Conservation (phyloP, 2,329 filamentous ascomycete species). For the Trichoderma lentiforme region DNA sequence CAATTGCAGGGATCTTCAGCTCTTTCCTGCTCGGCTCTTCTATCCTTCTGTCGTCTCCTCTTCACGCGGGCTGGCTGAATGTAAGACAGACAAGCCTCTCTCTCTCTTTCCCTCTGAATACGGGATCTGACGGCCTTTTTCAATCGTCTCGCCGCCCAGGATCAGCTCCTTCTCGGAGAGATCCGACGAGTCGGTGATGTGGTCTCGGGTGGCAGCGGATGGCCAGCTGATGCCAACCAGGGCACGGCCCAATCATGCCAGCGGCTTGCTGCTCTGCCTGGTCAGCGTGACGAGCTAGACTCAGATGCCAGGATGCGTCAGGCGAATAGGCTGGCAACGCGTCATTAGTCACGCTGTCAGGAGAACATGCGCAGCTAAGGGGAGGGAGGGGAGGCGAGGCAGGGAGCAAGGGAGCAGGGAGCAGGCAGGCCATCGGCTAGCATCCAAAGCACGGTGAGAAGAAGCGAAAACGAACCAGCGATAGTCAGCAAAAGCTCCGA, state of each 20-base stretch:
- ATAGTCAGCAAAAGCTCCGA: not conserved
- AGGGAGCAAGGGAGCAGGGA: not conserved
- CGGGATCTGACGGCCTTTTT: not conserved
- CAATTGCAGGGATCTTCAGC: not conserved
- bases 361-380: conserved; percentile 7
- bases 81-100: not conserved
- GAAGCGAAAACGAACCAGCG: not conserved
- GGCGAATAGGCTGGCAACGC: conserved; percentile 14
- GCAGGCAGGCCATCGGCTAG: not conserved
- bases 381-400: not conserved
- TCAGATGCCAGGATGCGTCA: conserved; percentile 13
- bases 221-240: conserved; percentile 12
- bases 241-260: conserved; percentile 10
- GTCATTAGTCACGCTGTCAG: conserved; percentile 18
- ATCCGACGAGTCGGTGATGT: conserved; percentile 12
- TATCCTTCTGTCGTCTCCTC: not conserved
- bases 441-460: not conserved
- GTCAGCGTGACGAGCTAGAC: conserved; percentile 15
- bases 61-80: not conserved
- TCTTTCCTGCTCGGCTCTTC: not conserved
- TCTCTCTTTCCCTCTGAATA: not conserved
- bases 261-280: not conserved
- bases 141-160: not conserved
- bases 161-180: conserved; percentile 14
- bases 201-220: conserved; percentile 7